Conservation (phyloP, 495 filamentous ascomycete genomes). For the Aspergillus panamensis region DNA sequence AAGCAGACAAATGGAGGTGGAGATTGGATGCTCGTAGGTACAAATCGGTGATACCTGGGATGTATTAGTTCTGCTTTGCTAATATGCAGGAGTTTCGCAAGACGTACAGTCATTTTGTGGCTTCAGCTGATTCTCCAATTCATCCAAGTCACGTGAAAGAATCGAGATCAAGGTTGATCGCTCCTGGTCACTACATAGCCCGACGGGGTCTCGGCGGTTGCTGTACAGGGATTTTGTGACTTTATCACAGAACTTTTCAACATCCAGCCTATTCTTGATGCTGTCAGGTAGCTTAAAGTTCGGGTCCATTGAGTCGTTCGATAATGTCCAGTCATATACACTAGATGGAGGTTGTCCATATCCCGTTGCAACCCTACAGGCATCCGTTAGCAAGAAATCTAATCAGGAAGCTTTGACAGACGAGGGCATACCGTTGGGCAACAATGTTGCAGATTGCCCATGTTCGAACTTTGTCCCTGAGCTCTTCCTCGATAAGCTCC, state of each 20-base stretch:
- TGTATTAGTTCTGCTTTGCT: slow-evolving; percentile 23
- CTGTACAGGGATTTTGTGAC: slow-evolving; percentile 83
- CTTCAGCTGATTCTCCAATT: slow-evolving; percentile 47
- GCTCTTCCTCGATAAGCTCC: slow-evolving; percentile 77
- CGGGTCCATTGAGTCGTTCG: slow-evolving; percentile 57
- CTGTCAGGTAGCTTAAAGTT: slow-evolving; percentile 66
- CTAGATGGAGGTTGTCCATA: slow-evolving; percentile 89
- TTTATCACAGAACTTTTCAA: slow-evolving; percentile 81
- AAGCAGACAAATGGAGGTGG: slow-evolving; percentile 79
- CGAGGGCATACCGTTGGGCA: slow-evolving; percentile 61
- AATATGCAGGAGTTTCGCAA: not conserved
- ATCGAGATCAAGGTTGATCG: slow-evolving; percentile 62
- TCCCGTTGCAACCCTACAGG: slow-evolving; percentile 70
- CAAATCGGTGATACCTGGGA: slow-evolving; percentile 59
- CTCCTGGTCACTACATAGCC: slow-evolving; percentile 67
- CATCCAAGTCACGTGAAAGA: slow-evolving; percentile 50
- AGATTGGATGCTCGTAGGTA: slow-evolving; percentile 77
- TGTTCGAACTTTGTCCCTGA: slow-evolving; percentile 79
- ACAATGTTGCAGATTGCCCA: slow-evolving; percentile 94
- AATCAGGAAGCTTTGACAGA: not conserved
- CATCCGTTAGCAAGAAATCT: slow-evolving; percentile 4
- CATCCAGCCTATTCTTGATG: slow-evolving; percentile 65
- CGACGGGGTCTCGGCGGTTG: slow-evolving; percentile 70
- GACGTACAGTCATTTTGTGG: slow-evolving; percentile 43
- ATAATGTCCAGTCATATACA: slow-evolving; percentile 81